Evolutionary conservation across 768 basidiomycete genomes (phyloP).

Genomic region (Boletus vinaceobasis): DNA sequence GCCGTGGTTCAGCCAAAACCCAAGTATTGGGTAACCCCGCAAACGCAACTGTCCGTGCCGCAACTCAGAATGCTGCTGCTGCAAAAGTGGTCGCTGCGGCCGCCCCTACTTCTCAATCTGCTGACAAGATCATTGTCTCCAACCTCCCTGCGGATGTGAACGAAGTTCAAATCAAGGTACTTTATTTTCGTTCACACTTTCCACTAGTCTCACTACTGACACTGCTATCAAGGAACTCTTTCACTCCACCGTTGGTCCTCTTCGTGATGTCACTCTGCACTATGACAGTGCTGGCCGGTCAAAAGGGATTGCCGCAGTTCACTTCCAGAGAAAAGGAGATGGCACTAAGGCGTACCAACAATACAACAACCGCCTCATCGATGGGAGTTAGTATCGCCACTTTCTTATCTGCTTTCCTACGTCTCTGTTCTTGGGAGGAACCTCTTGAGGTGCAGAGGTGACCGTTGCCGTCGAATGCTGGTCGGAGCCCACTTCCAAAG

Average conservation of each 20-base stretch:
- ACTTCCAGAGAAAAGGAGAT: constrained; percentile 83
- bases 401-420: constrained; percentile 37
- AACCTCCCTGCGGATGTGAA: constrained; percentile 93
- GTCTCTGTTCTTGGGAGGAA: constrained; percentile 21
- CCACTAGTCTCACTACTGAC: background rate
- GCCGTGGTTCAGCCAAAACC: constrained; percentile 47
- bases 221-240: constrained; percentile 78
- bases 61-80: constrained; percentile 42
- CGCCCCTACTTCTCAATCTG: constrained; percentile 36
- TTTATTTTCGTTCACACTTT: constrained; percentile 19
- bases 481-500: constrained; percentile 21
- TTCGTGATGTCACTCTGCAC: constrained; percentile 78
- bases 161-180: constrained; percentile 88
- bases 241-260: constrained; percentile 81
- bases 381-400: constrained; percentile 97
- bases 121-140: constrained; percentile 94
- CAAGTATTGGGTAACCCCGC: constrained; percentile 59
- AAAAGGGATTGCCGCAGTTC: constrained; percentile 85
- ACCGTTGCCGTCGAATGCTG: constrained; percentile 21
- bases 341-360: constrained; percentile 88
- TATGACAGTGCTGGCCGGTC: constrained; percentile 84
- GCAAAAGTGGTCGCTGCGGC: constrained; percentile 41
- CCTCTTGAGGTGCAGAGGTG: constrained; percentile 16
- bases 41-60: constrained; percentile 51
- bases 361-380: constrained; percentile 99